phyloP scores from a whole-genome alignment of 2,329 filamentous ascomycete genomes.

The Colletotrichum cuscutae region DNA sequence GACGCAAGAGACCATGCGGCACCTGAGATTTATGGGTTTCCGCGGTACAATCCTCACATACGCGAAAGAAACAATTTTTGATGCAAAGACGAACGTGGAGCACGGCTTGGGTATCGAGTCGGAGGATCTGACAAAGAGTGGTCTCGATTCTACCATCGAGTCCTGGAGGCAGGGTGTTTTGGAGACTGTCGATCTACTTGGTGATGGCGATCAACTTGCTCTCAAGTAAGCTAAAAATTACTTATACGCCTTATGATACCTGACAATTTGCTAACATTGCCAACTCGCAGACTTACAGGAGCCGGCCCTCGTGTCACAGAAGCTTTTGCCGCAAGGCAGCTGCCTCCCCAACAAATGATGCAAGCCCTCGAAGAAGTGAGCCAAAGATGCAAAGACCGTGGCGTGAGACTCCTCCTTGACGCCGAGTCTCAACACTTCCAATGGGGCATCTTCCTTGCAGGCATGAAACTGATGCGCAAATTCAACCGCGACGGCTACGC shows the following conservation, averaged over 20 bases:
- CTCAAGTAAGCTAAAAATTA: conserved; percentile 59
- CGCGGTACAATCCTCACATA: conserved; percentile 87
- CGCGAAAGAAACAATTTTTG: conserved; percentile 82
- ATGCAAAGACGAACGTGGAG: conserved; percentile 59
- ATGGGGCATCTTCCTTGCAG: conserved; percentile 83
- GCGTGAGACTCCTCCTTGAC: conserved; percentile 82
- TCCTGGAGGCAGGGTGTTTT: conserved; percentile 81
- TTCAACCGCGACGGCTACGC: conserved; percentile 75
- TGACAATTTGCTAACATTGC: background rate
- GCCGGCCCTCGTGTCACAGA: conserved; percentile 81
- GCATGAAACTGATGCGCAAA: conserved; percentile 76
- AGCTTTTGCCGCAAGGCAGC: conserved; percentile 69
- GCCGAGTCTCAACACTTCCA: conserved; percentile 86
- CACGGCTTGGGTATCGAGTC: conserved; percentile 54
- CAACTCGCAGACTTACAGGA: conserved; percentile 73
- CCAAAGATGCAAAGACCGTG: conserved; percentile 73
- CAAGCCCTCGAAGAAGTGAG: conserved; percentile 82
- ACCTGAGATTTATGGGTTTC: conserved; percentile 80
- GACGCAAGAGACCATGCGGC: conserved; percentile 71
- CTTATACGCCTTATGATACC: background rate
- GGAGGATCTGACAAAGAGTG: conserved; percentile 58
- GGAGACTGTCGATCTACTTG: conserved; percentile 78
- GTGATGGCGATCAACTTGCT: conserved; percentile 70
- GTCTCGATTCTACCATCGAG: conserved; percentile 66
- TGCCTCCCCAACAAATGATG: conserved; percentile 72